Conservation (phyloP, 345 rosid species). For the Aethionema arabicum region DNA sequence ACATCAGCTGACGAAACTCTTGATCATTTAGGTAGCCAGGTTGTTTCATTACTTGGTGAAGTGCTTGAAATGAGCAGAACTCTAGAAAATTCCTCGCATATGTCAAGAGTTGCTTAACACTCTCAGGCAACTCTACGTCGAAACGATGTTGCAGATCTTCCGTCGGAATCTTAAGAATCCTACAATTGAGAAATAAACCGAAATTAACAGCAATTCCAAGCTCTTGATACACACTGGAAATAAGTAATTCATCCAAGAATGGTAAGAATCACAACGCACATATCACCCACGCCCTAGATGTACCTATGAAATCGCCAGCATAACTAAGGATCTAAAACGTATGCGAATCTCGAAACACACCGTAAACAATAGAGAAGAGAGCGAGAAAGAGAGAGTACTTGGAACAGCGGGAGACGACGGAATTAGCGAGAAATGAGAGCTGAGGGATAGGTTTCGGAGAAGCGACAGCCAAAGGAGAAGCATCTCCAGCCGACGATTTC, state of each 20-base stretch:
- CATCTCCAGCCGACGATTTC: conserved; percentile 40
- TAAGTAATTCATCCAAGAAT: not conserved
- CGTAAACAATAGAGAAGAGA: not conserved
- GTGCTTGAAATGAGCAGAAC: conserved; percentile 78
- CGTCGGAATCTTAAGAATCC: conserved; percentile 65
- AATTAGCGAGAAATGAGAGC: conserved; percentile 78
- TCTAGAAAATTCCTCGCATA: conserved; percentile 76
- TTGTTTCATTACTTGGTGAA: conserved; percentile 41
- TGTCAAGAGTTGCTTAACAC: conserved; percentile 61
- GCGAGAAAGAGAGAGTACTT: conserved; percentile 41
- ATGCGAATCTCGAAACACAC: conserved; percentile 1
- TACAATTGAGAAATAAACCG: conserved; percentile 25
- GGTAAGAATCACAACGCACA: not conserved
- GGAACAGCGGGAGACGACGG: conserved; percentile 88
- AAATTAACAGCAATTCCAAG: not conserved
- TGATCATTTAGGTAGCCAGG: conserved; percentile 70
- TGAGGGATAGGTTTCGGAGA: conserved; percentile 72
- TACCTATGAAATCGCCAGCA: conserved; percentile 8
- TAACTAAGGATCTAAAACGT: conserved; percentile 14
- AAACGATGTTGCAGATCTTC: conserved; percentile 68
- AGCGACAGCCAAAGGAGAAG: conserved; percentile 28
- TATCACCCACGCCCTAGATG: not conserved
- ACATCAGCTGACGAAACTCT: conserved; percentile 73
- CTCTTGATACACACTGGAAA: not conserved
- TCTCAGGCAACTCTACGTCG: conserved; percentile 74